Base-by-base conservation (phyloP, 768 basidiomycete species). In the Tephrocybe sp. region DNA sequence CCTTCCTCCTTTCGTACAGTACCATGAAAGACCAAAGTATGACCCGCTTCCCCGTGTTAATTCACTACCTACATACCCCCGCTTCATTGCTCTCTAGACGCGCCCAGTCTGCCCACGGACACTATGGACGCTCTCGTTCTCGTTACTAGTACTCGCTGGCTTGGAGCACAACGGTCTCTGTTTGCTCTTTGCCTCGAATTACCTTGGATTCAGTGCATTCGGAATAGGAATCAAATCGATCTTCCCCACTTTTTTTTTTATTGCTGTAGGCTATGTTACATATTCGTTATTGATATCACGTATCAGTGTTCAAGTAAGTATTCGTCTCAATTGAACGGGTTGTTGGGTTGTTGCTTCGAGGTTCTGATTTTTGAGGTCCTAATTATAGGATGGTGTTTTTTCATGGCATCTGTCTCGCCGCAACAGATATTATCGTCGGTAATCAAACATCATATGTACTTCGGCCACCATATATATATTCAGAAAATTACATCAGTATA, bases 11-110 rank as follows among this genome's bases (percentile, higher is more conserved):
- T 25, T 30, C 24, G 16, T 19, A 37, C 37, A 47, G n/a, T 21
- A 37, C 24, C 15, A 21, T 16, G 4, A 38, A 6, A 40, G 25
- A 24, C 28, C 25, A 2, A 31, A 47, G 44, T 28, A 53, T 36
- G 3, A 15, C 38, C 36, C n/a, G 34, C 35, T 11, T 25, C 21
- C 28, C 34, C 19, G 18, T 35, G 39, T 46, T 44, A 32, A 38
- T 47, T n/a, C 19, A 6, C 24, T 30, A 36, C 19, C 24, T 38
- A 19, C 24, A 50, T 49, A 48, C 52, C 53, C 47, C 31, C 9
- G 19, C 22, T 28, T 22, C 39, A 27, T 44, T 25, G 22, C 24
- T 24, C 13, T 28, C 24, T 53, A 44, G 44, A 37, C 32, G 22
- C 25, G n/a, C 13, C 13, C 12, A 8, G 38, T 15, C 44, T 28